phyloP scores from a whole-genome alignment of 371 early-diverging fungal genomes.

The Syncephalis fuscata region DNA sequence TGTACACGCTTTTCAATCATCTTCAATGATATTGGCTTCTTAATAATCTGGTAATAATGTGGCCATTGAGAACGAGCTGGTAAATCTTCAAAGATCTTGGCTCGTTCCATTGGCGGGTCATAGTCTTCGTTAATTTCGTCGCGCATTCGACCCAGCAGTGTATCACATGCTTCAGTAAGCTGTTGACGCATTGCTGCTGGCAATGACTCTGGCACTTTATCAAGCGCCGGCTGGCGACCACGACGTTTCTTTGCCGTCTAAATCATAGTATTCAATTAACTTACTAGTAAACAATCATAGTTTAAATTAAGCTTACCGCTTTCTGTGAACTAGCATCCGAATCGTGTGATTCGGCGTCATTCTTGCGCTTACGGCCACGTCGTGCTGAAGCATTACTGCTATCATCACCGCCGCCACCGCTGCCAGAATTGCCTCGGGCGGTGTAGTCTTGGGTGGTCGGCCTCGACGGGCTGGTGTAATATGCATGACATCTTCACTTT shows the following conservation, averaged over 20 bases:
- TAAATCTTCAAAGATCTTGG: conserved; percentile 52
- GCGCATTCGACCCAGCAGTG: conserved; percentile 16
- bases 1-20: conserved; percentile 44
- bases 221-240: conserved; percentile 4
- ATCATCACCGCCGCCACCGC: conserved; percentile 8
- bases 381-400: conserved; percentile 5
- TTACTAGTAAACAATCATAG: background rate
- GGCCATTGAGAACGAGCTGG: conserved; percentile 65
- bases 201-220: conserved; percentile 14
- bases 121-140: conserved; percentile 14
- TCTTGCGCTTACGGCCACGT: conserved; percentile 14
- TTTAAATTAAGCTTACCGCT: background rate
- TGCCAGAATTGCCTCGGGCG: conserved; percentile 6
- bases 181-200: conserved; percentile 21
- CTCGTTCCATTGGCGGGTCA: conserved; percentile 23
- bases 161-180: conserved; percentile 31
- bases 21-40: conserved; percentile 65
- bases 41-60: conserved; percentile 69
- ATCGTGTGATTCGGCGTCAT: background rate
- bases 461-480: conserved; percentile 6
- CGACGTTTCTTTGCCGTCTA: conserved; percentile 11
- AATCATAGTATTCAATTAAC: background rate
- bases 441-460: background rate
- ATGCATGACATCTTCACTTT: conserved; percentile 7
- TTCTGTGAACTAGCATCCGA: background rate